Evolutionary conservation across 164 flowering plant species (phyloP).

Genomic region (Berberis vulgaris): DNA sequence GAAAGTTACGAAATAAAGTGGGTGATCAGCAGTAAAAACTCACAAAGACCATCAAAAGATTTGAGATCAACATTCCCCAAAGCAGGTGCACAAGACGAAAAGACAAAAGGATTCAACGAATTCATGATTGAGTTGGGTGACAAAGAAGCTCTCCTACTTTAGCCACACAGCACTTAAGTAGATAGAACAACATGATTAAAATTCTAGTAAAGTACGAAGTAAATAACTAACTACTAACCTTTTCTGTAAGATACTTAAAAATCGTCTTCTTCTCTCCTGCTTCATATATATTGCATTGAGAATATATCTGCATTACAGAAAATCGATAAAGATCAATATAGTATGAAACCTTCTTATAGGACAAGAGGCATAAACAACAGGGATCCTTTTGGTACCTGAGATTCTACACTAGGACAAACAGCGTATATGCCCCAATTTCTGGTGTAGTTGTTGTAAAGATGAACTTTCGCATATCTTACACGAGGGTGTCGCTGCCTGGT

Average conservation of each 20-base stretch:
- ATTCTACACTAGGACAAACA: slow-evolving; percentile 84
- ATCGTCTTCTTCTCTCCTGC: slow-evolving; percentile 79
- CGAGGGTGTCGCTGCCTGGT: slow-evolving; percentile 89
- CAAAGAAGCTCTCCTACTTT: too few species aligned
- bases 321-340: not conserved
- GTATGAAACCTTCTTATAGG: not conserved
- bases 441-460: slow-evolving; percentile 79
- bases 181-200: slow-evolving; percentile 38
- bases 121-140: too few species aligned
- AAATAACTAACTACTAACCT: slow-evolving; percentile 30
- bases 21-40: too few species aligned
- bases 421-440: slow-evolving; percentile 88
- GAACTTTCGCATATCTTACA: slow-evolving; percentile 78
- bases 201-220: slow-evolving; percentile 32
- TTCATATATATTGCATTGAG: slow-evolving; percentile 90
- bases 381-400: slow-evolving; percentile 38
- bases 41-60: too few species aligned
- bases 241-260: slow-evolving; percentile 60
- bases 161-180: not conserved
- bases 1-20: too few species aligned
- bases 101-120: too few species aligned
- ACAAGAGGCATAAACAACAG: not conserved
- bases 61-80: too few species aligned
- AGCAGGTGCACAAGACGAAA: too few species aligned
- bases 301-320: slow-evolving; percentile 48